Base-by-base conservation (phyloP, 2,329 filamentous ascomycete genomes). In the Trichothecium roseum region DNA sequence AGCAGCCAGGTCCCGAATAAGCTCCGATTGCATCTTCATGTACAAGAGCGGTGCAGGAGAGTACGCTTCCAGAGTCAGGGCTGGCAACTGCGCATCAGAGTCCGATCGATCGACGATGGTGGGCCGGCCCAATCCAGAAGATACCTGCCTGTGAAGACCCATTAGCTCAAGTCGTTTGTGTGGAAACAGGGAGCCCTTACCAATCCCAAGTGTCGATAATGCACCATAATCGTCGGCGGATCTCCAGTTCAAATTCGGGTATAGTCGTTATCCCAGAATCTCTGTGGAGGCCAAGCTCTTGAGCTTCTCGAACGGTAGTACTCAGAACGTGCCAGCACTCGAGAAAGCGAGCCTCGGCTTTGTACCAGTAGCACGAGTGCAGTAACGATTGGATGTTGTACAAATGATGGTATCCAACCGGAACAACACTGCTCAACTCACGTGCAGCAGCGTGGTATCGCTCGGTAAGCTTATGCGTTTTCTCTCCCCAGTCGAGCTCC, bases 11-110 rank as follows among this genome's bases (percentile, higher is more conserved):
- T 46, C 41, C 1, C 41, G 42, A n/a, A 58, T 57, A 15, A 60
- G 36, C 17, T 50, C 39, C 4, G 53, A 57, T 34, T 59, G 57
- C 34, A 61, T 37, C 37, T 56, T 59, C 52, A 60, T 57, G 31
- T 56, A 48, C 8, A 53, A 41, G 18, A 59, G 37, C 1, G 57
- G 59, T 2, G 56, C 56, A 3, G 51, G 48, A 16, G 42, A 36
- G 28, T 45, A 50, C 15, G 48, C 51, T 31, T 61, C 56, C 10
- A 60, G 40, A 6, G 45, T 46, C 8, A 60, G 50, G 14, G 41
- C 49, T 0, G 59, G 59, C 12, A 56, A 50, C 2, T 46, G 43
- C 15, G 51, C 48, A 3, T 59, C 45, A 27, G 48, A 56, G 27
- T 56, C 53, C 15, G 44, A 37, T 31, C 54, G 55, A 32, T 61